Evolutionary conservation across 2,329 filamentous ascomycete species (phyloP), one percentile per base, ranked within the genome.

Genomic region (Fusarium brachygibbosum): DNA sequence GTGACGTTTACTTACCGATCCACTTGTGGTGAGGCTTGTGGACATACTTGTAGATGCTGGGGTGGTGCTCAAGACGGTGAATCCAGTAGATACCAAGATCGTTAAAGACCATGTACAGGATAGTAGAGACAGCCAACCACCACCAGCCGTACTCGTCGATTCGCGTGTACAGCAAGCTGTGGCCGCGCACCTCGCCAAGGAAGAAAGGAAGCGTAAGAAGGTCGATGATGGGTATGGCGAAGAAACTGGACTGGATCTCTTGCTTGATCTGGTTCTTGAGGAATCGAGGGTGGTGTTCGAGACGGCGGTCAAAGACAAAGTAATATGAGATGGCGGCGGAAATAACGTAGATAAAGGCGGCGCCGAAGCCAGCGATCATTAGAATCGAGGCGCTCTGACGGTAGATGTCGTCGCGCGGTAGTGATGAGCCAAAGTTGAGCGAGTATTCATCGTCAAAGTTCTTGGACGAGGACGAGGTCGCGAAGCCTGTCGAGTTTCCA

Each of bases 301-400:
- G 76, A 14, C 81, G 79, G 17, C 79, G 76, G 72, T 84, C 82
- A 64, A 83, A 84, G 57, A 94, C 82, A 80, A 93, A 88, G 79
- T 90, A 80, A 81, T 94, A 94, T 34, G 91, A 93, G 16, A 93
- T 81, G 37, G 87, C 84, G 25, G 91, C 89, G 76, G 88, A 91
- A 69, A 90, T 70, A 76, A 91, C 91, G 83, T 93, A 94, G 32
- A 78, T 71, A 38, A 66, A 41, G 16, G 78, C 75, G 55, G 79
- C 80, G 58, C 80, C 81, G 32, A 81, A 54, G 65, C 80, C 77
- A 23, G 80, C 80, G 53, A 82, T 68, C 66, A 79, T 51, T 13
- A 82, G 70, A 50, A 82, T 76, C 1, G 80, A 82, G 51, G 76
- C 71, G 70, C 70, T 66, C 57, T 83, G 81, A 53, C 81, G 81